Conservation (phyloP, 73 alveolate genomes). For the Halteria grandinella region DNA sequence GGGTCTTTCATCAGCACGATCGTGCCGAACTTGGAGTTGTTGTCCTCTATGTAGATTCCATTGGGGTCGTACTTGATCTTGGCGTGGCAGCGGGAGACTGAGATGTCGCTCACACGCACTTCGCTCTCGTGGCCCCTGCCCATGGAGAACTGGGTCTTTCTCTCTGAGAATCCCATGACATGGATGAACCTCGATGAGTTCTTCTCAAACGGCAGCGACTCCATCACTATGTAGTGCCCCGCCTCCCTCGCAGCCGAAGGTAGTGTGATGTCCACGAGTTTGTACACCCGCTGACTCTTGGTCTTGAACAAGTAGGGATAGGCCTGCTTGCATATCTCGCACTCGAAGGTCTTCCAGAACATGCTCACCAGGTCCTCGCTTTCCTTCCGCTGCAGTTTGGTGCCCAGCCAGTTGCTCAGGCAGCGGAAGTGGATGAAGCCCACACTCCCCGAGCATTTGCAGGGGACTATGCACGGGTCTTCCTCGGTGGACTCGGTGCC, state of each 20-base stretch:
- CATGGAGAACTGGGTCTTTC: conserved; percentile 39
- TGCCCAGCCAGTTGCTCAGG: conserved; percentile 83
- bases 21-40: conserved; percentile 90
- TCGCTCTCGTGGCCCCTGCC: conserved; percentile 92
- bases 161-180: conserved; percentile 9
- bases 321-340: conserved; percentile 91
- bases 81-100: conserved; percentile 88
- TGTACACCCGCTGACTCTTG: conserved; percentile 11
- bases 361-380: conserved; percentile 16
- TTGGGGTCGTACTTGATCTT: conserved; percentile 58
- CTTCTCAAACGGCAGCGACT: conserved; percentile 65
- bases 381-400: conserved; percentile 72
- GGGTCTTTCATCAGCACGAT: conserved; percentile 76
- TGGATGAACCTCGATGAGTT: conserved; percentile 44
- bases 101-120: conserved; percentile 81
- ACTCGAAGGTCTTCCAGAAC: conserved; percentile 84
- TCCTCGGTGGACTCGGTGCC: conserved; percentile 71
- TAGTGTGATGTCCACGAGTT: conserved; percentile 26
- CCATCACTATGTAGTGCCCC: conserved; percentile 54
- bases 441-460: conserved; percentile 86
- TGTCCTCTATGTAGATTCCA: conserved; percentile 81
- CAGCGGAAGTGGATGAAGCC: conserved; percentile 85
- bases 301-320: conserved; percentile 74
- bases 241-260: conserved; percentile 20
- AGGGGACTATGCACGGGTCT: conserved; percentile 82